Evolutionary conservation across 768 basidiomycete species (phyloP).

Genomic region (Rhodotorula toruloides): DNA sequence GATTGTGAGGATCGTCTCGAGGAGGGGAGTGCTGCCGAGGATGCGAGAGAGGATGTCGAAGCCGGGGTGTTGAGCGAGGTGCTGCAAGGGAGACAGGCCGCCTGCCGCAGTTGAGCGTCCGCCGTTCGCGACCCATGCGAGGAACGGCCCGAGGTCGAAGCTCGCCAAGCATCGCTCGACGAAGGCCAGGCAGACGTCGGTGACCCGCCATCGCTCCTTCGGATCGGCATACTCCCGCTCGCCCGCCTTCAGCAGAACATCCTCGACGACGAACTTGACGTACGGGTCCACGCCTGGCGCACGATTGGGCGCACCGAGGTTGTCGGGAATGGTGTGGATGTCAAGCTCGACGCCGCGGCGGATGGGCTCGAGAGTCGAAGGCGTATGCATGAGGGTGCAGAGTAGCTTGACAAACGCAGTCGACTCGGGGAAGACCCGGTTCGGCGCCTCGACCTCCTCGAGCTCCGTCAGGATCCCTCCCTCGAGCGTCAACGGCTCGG

Average conservation of each 20-base stretch:
- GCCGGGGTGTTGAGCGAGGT: constrained; percentile 63
- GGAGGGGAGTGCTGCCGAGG: constrained; percentile 66
- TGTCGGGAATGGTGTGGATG: constrained; percentile 71
- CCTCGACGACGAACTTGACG: constrained; percentile 79
- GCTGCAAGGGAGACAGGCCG: constrained; percentile 29
- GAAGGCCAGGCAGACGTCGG: constrained; percentile 76
- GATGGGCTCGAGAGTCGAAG: constrained; percentile 47
- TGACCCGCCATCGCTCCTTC: constrained; percentile 77
- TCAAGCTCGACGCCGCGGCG: constrained; percentile 56
- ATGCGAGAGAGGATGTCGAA: constrained; percentile 77
- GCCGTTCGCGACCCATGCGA: constrained; percentile 49
- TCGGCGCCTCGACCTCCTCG: constrained; percentile 75
- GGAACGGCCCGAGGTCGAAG: constrained; percentile 70
- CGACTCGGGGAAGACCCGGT: constrained; percentile 77
- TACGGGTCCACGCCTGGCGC: constrained; percentile 67
- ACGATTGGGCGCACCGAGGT: constrained; percentile 72
- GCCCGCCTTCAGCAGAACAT: constrained; percentile 72
- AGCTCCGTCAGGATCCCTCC: constrained; percentile 78
- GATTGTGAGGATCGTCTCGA: constrained; percentile 68
- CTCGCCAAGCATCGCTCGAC: constrained; percentile 76
- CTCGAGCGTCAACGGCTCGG: constrained; percentile 54
- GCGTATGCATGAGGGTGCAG: constrained; percentile 61
- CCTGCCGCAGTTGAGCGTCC: constrained; percentile 2
- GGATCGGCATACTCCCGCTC: constrained; percentile 67
- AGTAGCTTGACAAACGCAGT: constrained; percentile 81